Conservation (phyloP, 2,329 filamentous ascomycete genomes). For the Fusarium luffae region DNA sequence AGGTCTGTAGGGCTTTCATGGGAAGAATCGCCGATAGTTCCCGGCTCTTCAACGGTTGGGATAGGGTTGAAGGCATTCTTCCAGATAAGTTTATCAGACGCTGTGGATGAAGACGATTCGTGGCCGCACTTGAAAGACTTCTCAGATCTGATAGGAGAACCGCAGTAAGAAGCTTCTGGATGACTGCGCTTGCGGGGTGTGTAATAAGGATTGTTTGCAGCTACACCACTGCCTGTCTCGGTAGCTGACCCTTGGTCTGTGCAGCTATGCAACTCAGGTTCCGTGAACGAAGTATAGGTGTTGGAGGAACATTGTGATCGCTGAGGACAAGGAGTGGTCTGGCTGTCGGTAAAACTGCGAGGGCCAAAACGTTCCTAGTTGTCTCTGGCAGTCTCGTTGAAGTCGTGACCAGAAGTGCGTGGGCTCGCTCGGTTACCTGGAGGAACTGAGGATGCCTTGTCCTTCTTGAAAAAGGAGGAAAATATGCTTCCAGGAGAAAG, state of each 20-base stretch:
- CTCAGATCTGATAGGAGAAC: constrained; percentile 19
- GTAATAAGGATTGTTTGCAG: constrained; percentile 51
- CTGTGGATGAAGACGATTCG: constrained; percentile 1
- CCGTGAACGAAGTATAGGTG: constrained; percentile 24
- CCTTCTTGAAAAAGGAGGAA: constrained; percentile 41
- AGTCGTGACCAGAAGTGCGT: constrained; percentile 19
- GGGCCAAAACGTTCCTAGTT: constrained; percentile 43
- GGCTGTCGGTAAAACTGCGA: constrained; percentile 30
- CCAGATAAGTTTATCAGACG: constrained; percentile 25
- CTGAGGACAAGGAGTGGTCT: constrained; percentile 27
- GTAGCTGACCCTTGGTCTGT: constrained; percentile 20
- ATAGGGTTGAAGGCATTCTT: constrained; percentile 41
- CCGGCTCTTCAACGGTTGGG: constrained; percentile 52
- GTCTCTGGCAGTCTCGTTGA: constrained; percentile 40
- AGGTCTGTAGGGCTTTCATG: constrained; percentile 41
- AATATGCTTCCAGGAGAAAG: constrained; percentile 33
- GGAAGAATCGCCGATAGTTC: constrained; percentile 40
- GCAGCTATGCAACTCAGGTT: constrained; percentile 16
- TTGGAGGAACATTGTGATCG: constrained; percentile 11
- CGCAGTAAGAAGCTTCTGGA: constrained; percentile 16
- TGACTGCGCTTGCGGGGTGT: constrained; percentile 41
- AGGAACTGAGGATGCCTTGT: constrained; percentile 3
- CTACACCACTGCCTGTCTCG: constrained; percentile 12
- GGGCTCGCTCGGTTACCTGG: constrained; percentile 6
- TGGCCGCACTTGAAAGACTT: constrained; percentile 8